Percentiles rank a stretch among this genome's conserved stretches.
Conservation (phyloP, 345 rosid species). For the Rhodamnia rubescens region DNA sequence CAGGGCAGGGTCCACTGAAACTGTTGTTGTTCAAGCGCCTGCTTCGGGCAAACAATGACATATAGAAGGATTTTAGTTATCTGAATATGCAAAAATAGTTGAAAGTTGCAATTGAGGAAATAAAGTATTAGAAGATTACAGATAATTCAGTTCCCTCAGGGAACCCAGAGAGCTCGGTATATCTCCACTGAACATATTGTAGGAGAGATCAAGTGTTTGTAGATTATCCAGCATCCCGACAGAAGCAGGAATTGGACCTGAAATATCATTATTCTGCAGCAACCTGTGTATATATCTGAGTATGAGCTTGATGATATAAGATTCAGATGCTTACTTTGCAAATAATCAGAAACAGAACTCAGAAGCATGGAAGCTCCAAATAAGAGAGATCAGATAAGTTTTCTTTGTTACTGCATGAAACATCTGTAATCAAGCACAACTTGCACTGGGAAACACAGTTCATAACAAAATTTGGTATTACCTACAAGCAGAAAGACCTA, state of each 20-base stretch:
- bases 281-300: slow-evolving; percentile 30
- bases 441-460: neutral
- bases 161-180: slow-evolving; percentile 69
- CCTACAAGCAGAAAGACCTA: neutral
- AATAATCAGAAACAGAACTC: neutral
- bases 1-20: slow-evolving; percentile 65
- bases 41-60: neutral
- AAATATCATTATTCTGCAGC: slow-evolving; percentile 80
- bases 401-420: neutral
- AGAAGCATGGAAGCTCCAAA: neutral
- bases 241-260: slow-evolving; percentile 65
- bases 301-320: neutral
- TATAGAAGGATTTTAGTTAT: neutral
- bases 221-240: slow-evolving; percentile 80
- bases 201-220: slow-evolving; percentile 77
- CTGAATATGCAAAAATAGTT: neutral
- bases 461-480: neutral
- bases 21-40: slow-evolving; percentile 95
- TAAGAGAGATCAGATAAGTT: neutral
- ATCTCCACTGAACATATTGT: slow-evolving; percentile 56
- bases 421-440: neutral
- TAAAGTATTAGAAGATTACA: slow-evolving; percentile 21
- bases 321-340: neutral
- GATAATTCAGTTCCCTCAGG: slow-evolving; percentile 58
- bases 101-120: neutral